phyloP scores from a whole-genome alignment of 768 basidiomycete species.

The Candolleomyces eurysporus region DNA sequence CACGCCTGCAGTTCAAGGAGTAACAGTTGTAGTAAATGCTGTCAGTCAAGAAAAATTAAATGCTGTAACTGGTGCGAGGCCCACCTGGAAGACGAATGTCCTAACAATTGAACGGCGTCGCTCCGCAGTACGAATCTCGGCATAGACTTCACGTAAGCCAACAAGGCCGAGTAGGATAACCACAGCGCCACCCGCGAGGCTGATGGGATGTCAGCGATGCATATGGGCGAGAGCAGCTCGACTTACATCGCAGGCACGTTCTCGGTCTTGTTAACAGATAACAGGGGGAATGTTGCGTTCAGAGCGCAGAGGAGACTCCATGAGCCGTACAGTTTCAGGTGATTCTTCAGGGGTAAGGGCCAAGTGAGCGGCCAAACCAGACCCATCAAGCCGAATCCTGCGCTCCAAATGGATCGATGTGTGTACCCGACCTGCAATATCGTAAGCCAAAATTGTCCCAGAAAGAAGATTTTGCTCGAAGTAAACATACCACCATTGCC shows the following conservation, averaged over 20 bases:
- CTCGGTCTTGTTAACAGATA: slow-evolving; percentile 73
- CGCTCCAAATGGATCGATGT: slow-evolving; percentile 67
- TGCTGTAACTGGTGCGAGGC: background rate
- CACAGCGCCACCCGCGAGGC: slow-evolving; percentile 45
- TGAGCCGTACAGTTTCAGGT: slow-evolving; percentile 20
- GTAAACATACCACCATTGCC: slow-evolving; percentile 67
- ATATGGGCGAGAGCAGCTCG: background rate
- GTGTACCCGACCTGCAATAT: slow-evolving; percentile 66
- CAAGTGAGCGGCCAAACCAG: slow-evolving; percentile 66
- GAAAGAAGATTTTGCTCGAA: background rate
- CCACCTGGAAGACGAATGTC: slow-evolving; percentile 27
- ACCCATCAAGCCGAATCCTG: slow-evolving; percentile 61
- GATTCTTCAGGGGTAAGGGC: slow-evolving; percentile 31
- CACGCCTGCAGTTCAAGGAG: slow-evolving; percentile 29
- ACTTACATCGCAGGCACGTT: slow-evolving; percentile 58
- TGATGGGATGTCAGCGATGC: slow-evolving; percentile 16
- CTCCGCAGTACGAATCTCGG: slow-evolving; percentile 5
- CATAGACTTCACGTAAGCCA: slow-evolving; percentile 9
- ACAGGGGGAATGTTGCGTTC: slow-evolving; percentile 66
- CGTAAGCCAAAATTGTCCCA: background rate
- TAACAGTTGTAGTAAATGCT: background rate
- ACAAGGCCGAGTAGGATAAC: slow-evolving; percentile 38
- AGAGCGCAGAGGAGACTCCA: slow-evolving; percentile 53
- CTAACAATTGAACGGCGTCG: background rate
- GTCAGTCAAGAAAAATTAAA: background rate